Conservation (phyloP, 2,329 filamentous ascomycete species). For the Periconia sp. region DNA sequence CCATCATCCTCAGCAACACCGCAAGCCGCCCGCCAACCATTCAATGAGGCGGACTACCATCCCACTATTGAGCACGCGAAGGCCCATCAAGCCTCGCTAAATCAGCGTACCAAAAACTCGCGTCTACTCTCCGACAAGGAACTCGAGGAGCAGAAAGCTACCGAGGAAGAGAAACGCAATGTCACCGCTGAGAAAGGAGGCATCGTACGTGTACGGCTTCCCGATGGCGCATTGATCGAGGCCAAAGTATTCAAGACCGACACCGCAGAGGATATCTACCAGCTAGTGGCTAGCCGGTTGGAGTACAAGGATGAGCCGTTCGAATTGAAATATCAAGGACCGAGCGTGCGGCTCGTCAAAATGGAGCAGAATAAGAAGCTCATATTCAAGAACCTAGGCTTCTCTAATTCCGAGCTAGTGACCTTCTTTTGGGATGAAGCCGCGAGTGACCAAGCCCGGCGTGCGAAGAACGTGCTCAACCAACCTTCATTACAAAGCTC, state of each 20-base stretch:
- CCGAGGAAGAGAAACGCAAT: conserved; percentile 69
- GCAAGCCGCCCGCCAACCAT: conserved; percentile 70
- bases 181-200: conserved; percentile 66
- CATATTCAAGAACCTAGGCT: conserved; percentile 75
- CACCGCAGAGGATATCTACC: conserved; percentile 74
- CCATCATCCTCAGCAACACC: conserved; percentile 78
- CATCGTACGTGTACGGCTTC: conserved; percentile 82
- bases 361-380: conserved; percentile 55
- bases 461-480: conserved; percentile 64
- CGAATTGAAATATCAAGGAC: conserved; percentile 69
- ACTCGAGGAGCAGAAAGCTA: conserved; percentile 71
- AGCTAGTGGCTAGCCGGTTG: conserved; percentile 75
- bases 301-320: conserved; percentile 70
- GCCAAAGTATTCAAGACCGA: conserved; percentile 72
- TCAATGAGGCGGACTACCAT: conserved; percentile 77
- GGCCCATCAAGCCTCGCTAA: conserved; percentile 72
- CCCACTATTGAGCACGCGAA: conserved; percentile 78
- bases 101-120: conserved; percentile 69
- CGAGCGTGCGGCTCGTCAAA: conserved; percentile 50
- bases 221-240: conserved; percentile 80
- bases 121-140: conserved; percentile 85
- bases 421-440: conserved; percentile 76
- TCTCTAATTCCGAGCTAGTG: conserved; percentile 74
- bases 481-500: conserved; percentile 65
- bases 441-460: conserved; percentile 63